Evolutionary conservation across 1,139 yeast genomes (phyloP).

Genomic region (Yamadazyma sp.): DNA sequence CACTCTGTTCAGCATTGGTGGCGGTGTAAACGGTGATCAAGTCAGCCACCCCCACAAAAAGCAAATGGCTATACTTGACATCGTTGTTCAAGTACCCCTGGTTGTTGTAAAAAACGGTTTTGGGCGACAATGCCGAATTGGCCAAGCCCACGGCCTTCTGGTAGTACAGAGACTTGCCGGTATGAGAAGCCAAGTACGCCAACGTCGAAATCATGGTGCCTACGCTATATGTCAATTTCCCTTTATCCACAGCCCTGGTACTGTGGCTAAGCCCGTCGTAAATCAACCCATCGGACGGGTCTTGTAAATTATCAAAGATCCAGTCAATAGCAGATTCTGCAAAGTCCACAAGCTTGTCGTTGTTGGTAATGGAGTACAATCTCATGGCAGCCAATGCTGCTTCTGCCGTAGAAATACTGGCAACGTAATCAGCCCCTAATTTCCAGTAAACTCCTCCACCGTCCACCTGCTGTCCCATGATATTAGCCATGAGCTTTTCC

Average conservation of each 20-base stretch:
- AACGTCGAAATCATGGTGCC: slow-evolving; percentile 29
- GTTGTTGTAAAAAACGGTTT: slow-evolving; percentile 23
- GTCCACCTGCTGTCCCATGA: slow-evolving; percentile 18
- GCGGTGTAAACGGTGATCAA: slow-evolving; percentile 14
- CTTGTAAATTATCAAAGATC: slow-evolving; percentile 28
- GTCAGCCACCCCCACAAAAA: slow-evolving; percentile 28
- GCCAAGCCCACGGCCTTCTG: slow-evolving; percentile 13
- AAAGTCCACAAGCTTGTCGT: slow-evolving; percentile 22
- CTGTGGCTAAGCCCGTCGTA: slow-evolving; percentile 28
- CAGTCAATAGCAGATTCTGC: slow-evolving; percentile 25
- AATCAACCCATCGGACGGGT: slow-evolving; percentile 25
- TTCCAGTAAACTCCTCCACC: slow-evolving; percentile 37
- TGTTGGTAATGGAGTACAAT: slow-evolving; percentile 21
- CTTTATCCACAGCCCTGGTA: slow-evolving; percentile 25
- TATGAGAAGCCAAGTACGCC: slow-evolving; percentile 17
- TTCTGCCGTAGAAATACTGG: slow-evolving; percentile 35
- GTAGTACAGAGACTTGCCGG: slow-evolving; percentile 13
- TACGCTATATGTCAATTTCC: slow-evolving; percentile 36
- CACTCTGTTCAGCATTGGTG: slow-evolving; percentile 6
- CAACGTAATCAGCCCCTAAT: slow-evolving; percentile 23
- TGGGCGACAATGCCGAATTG: slow-evolving; percentile 16
- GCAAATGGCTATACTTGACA: slow-evolving; percentile 11
- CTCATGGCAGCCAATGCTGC: slow-evolving; percentile 34
- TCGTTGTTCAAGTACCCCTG: slow-evolving; percentile 28
- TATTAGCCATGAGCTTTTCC: slow-evolving; percentile 10